A percentile compares a stretch with the other conserved stretches of the same genome.
Evolutionary conservation across 2,329 filamentous ascomycete species (phyloP).

Genomic region (Podosphaera leucotricha): DNA sequence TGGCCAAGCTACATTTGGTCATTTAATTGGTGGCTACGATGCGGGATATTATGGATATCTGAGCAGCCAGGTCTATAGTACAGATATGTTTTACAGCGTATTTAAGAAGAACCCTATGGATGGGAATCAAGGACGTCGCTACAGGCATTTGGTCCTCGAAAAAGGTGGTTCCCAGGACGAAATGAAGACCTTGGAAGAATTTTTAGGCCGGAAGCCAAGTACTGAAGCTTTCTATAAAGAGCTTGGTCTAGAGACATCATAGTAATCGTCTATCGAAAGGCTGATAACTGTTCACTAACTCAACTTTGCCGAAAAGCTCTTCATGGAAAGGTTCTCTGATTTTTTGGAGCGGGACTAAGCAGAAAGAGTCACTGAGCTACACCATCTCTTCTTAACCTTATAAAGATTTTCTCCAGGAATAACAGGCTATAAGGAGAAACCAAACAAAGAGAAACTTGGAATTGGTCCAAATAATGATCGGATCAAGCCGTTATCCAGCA

Average conservation of each 20-base stretch:
- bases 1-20: slow-evolving; percentile 58
- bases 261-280: not conserved
- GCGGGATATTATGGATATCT: slow-evolving; percentile 63
- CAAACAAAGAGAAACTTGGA: too few relatives aligned
- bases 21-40: slow-evolving; percentile 66
- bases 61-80: slow-evolving; percentile 56
- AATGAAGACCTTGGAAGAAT: slow-evolving; percentile 58
- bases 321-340: too few relatives aligned
- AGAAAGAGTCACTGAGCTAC: too few relatives aligned
- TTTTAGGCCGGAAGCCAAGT: slow-evolving; percentile 52
- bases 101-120: slow-evolving; percentile 66
- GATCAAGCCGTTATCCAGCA: too few relatives aligned
- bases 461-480: too few relatives aligned
- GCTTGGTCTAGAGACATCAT: slow-evolving; percentile 26
- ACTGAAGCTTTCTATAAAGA: slow-evolving; percentile 63
- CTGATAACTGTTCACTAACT: not conserved
- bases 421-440: too few relatives aligned
- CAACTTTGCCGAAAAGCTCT: too few relatives aligned
- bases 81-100: slow-evolving; percentile 66
- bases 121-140: slow-evolving; percentile 45
- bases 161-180: slow-evolving; percentile 58
- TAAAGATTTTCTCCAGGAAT: too few relatives aligned
- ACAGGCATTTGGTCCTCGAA: slow-evolving; percentile 57
- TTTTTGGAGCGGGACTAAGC: too few relatives aligned
- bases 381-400: too few relatives aligned